Evolutionary conservation across 176 grass and related monocot genomes (phyloP), one percentile per base, ranked within the genome.

Genomic region (Aegilops bicornis): DNA sequence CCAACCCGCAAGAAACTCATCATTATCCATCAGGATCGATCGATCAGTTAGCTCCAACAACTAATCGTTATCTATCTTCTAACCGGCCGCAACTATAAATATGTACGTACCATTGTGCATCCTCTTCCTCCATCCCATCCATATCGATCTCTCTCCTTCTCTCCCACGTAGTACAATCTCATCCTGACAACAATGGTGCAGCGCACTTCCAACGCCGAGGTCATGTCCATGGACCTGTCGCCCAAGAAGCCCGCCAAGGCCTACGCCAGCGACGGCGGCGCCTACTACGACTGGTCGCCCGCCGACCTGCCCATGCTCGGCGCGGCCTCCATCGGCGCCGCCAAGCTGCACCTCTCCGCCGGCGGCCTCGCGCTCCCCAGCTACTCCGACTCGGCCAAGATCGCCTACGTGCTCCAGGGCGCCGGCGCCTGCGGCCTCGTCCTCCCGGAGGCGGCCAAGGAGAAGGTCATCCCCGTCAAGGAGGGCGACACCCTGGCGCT

Each of bases 321-420:
- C 4, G 70, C 45, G 17, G 94, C 94, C 37, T 89, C 83, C 79
- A 97, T 97, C 62, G 94, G 92, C 33, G 94, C 88, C 6, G 88
- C 92, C 29, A 97, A 97, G 88, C 90, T 97, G 77, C 58, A 77
- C 19, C 73, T 97, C 40, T 37, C 67, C 47, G 81, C 84, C 63
- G 83, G 81, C 1, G 94, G 94, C 2, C 82, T 97, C 19, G 80
- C 94, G 4, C 54, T 93, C 2, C 94, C 94, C 7, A 87, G 59
- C 79, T 97, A 97, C 83, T 94, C 94, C 20, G 94, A 97, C 77
- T 97, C 94, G 16, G 77, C 92, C 58, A 97, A 94, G 76, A 89
- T 97, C 25, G 94, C 90, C 24, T 97, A 97, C 94, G 92, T 94
- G 8, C 92, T 97, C 75, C 85, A 89, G 82, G 82, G 89, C 19